Conservation (phyloP, 1,284 basidiomycete genomes). For the Volvariella surrecta region DNA sequence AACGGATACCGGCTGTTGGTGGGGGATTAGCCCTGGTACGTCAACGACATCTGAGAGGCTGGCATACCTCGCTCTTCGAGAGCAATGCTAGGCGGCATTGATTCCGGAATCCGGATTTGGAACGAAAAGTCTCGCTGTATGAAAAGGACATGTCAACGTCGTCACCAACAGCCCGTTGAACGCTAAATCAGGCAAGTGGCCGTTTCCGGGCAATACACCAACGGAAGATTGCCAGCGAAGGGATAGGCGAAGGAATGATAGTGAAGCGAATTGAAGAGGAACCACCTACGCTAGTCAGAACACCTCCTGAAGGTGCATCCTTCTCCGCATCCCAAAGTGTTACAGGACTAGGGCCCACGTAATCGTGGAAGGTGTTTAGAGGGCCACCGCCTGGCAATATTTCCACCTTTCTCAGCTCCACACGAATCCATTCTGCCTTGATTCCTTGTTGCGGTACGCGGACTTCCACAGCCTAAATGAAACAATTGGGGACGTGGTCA, state of each 20-base stretch:
- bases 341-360: slow-evolving; percentile 64
- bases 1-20: slow-evolving; percentile 62
- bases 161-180: too few species aligned
- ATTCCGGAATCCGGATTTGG: slow-evolving; percentile 77
- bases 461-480: slow-evolving; percentile 70
- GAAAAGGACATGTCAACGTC: not conserved
- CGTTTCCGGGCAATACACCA: too few species aligned
- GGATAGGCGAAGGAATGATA: slow-evolving; percentile 1
- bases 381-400: slow-evolving; percentile 64
- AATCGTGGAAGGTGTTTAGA: slow-evolving; percentile 62
- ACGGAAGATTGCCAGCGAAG: too few species aligned
- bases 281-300: not conserved
- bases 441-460: slow-evolving; percentile 64
- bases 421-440: slow-evolving; percentile 84
- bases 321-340: slow-evolving; percentile 72
- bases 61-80: slow-evolving; percentile 60
- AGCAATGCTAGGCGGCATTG: slow-evolving; percentile 74
- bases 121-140: slow-evolving; percentile 66
- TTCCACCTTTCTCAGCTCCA: slow-evolving; percentile 84
- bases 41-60: not conserved
- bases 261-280: not conserved
- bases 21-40: slow-evolving; percentile 7
- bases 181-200: too few species aligned
- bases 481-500: slow-evolving; percentile 3
- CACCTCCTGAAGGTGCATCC: slow-evolving; percentile 37